Evolutionary conservation across 306 rosid genomes (phyloP), one percentile per base, ranked within the genome.

Genomic region (Psophocarpus tetragonolobus): DNA sequence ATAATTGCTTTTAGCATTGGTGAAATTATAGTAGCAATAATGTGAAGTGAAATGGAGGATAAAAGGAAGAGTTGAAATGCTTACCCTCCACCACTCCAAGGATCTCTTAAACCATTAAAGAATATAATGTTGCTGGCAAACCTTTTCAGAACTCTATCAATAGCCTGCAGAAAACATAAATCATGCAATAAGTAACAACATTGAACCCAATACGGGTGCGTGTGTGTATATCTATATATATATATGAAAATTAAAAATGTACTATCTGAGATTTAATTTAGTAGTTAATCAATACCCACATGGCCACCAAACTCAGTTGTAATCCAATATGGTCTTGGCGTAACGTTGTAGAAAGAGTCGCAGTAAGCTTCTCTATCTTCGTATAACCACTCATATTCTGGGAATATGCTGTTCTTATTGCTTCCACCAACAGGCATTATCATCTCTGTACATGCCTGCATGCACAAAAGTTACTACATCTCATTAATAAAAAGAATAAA

Each of bases 41-140:
- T 42, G n/a, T n/a, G n/a, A n/a, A n/a, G n/a, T n/a, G n/a, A 68
- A 35, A 8, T 11, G 44, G n/a, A 2, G 3, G 26, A 51, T 11
- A 15, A 47, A 73, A 27, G 51, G 50, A 77, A 48, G 20, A 76
- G 74, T 79, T 44, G 42, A 6, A 13, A 82, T 38, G 68, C 1
- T 57, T 92, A 94, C 98, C 98, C 98, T 84, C 98, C 98, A 29
- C 95, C 97, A 75, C 98, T 92, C 97, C 98, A 92, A 74, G 98
- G 97, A 80, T 94, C 98, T 87, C 97, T 89, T 72, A 94, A 79
- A 53, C 98, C 97, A 83, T 94, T 94, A 12, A 90, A 94, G 88
- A 94, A 94, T 82, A 94, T 88, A 35, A 94, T 88, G 87, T 90
- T 92, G 88, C 98, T 88, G 2, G 92, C 89, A 23, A 65, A 90